Evolutionary conservation across 192 early-diverging fungal species (phyloP), one percentile per base, ranked within the genome.

Genomic region (Gamsiella multidivaricata): DNA sequence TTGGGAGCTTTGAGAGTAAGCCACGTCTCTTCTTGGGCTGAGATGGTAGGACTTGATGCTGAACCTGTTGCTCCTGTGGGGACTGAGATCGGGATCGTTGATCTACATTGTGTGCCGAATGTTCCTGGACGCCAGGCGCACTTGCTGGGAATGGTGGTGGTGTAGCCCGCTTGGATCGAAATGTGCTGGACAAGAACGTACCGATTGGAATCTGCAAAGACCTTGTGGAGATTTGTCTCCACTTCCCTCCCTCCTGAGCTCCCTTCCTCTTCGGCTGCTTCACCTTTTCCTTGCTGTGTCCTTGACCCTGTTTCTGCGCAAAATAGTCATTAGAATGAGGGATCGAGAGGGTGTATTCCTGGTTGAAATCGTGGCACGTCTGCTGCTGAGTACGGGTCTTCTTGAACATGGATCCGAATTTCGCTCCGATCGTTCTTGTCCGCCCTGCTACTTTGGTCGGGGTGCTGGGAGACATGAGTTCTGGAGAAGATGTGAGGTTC

Each of bases 121-220:
- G n/a, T n/a, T n/a, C n/a, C n/a, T n/a, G n/a, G n/a, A n/a, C n/a
- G n/a, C n/a, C n/a, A n/a, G n/a, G n/a, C n/a, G n/a, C n/a, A n/a
- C n/a, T 18, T 60, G 45, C 51, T 63, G 60, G n/a, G 23, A 6
- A 34, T 41, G 53, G 26, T 63, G 55, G 1, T 61, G 28, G 10
- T 51, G 67, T 18, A 9, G 10, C 29, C 52, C 36, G 11, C 31
- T 49, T 65, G 28, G 55, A 47, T 22, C 69, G 54, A 34, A 73
- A 73, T 3, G 70, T 37, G 37, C 46, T 64, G 32, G 55, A 52
- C 7, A 73, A 31, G 49, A 73, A 73, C 3, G 61, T 25, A 23
- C 70, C 49, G 26, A 73, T 65, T 3, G 70, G 69, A 43, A 57
- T 37, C 10, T 61, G 59, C 14, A 71, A 18, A 20, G 69, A 63